Evolutionary conservation across 1,139 yeast species (phyloP), one percentile per base, ranked within the genome.

Genomic region (Yamadazyma blattariae): DNA sequence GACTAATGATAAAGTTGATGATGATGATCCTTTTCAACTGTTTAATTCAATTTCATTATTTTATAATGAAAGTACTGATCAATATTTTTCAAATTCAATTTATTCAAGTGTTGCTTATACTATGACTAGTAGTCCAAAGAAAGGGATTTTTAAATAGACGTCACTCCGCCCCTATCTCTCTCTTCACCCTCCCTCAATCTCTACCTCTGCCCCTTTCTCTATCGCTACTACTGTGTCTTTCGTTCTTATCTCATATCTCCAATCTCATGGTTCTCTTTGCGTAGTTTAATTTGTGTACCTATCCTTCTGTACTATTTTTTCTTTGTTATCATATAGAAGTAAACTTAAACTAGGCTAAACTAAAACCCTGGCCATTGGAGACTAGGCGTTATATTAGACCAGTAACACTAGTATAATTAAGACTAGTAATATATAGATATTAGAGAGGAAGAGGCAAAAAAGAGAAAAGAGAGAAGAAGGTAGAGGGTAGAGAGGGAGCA

Each of bases 21-120:
- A 60, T 54, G 52, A 56, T 35, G 96, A 90, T 59, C 97, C 97
- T 12, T 92, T 92, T 60, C 83, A 79, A 36, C 80, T 80, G 50
- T 92, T 92, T 64, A 87, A 83, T 51, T 89, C 97, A 0, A 88
- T 92, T 49, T 87, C 96, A 3, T 67, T 92, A 51, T 88, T 88
- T 51, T 92, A 89, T 55, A 84, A 75, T 38, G 83, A 77, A 32
- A 67, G 62, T 27, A 15, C 29, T 11, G 47, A 44, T 14, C 49
- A 45, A 22, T 47, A 49, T 32, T 51, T 49, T 14, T 70, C 64
- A 28, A 61, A 67, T 34, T 61, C 75, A 1, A 63, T 74, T 51
- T 77, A 77, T 48, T 82, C 88, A 4, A 82, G 81, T 46, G 77
- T 84, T 12, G 76, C 84, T 2, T 84, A 83, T 49, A 77, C 87